Base-by-base conservation (phyloP, 129 eudicot genomes). In the Glebionis coronaria region DNA sequence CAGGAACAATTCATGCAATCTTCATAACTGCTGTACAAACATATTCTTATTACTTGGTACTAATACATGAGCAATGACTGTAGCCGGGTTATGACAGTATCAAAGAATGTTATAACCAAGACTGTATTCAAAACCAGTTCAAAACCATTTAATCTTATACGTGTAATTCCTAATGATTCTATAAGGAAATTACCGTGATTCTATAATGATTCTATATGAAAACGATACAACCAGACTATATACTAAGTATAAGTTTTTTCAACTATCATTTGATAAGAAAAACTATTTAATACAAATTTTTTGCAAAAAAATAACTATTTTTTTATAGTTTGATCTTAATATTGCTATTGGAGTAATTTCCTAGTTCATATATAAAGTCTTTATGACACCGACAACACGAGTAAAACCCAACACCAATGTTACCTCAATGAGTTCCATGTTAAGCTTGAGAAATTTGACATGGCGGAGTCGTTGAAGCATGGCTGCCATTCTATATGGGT, bases 361-460 rank as follows among this genome's bases (percentile, higher is more conserved):
- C 9, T 1, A 14, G 21, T 51, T 51, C 56, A 51, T 18, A 51
- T 51, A 15, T 7, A 5, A 14, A 49, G 16, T 51, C 4, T 51
- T n/a, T 19, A 14, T 51, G 56, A 51, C 4, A 15, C 5, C 9
- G 18, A 16, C 19, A 51, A 12, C 16, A 59, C 27, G 27, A 25
- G 3, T 3, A 58, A 27, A 3, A 7, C 57, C 19, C 4, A 15
- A 69, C 25, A 53, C 38, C 40, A n/a, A 11, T 5, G 61, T n/a
- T 71, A 71, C 59, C 67, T 73, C 68, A 15, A 52, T 9, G 9
- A 63, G 16, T 25, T 42, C 44, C n/a, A 16, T 53, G 63, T 63
- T 64, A 23, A 63, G 63, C 4, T 55, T 63, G 9, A 73, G 70
- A 73, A 10, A 53, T 53, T 53, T 63, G 63, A 55, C 65, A 63